Evolutionary conservation across 805 yeast species (phyloP), one percentile per base, ranked within the genome.

Genomic region (Spathaspora girioi): DNA sequence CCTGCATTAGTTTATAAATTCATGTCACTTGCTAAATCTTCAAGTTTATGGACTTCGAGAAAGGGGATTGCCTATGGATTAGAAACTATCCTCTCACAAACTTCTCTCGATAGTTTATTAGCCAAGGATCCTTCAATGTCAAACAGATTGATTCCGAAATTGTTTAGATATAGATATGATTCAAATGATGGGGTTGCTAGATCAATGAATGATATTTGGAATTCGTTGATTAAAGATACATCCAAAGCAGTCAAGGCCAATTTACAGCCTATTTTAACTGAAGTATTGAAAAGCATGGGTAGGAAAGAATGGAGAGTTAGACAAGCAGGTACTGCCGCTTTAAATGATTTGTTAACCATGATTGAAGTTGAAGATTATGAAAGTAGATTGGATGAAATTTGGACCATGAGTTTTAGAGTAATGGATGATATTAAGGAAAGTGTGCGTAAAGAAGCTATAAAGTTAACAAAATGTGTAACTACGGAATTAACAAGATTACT

Each of bases 371-470:
- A 79, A 10, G 69, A 64, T 12, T 86, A 85, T 58, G 80, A 80
- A 38, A 56, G 62, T 10, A 61, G 70, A 9, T 60, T 87, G 53
- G 86, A 87, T 52, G 83, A 82, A 5, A 81, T 93, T 31, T 93
- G 97, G 97, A 75, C 78, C 5, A 84, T 89, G 87, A 84, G 92
- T 46, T 92, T 93, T 70, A 79, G 99, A 61, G 81, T 82, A 0
- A 81, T 93, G 80, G 99, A 93, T 69, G 98, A 93, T 70, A 89
- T 93, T 53, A 94, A 94, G 66, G 97, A 89, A 38, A 87, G 96
- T 68, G 97, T 94, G 2, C 76, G 97, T 47, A 81, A 80, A 51
- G 96, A 89, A 45, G 97, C 96, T 9, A 69, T 77, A 40, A 79
- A 78, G 35, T 70, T 94, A 38, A 82, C 96, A 0, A 81, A 84